Conservation (phyloP, 176 grass and related monocot genomes). For the Aegilops longissima region DNA sequence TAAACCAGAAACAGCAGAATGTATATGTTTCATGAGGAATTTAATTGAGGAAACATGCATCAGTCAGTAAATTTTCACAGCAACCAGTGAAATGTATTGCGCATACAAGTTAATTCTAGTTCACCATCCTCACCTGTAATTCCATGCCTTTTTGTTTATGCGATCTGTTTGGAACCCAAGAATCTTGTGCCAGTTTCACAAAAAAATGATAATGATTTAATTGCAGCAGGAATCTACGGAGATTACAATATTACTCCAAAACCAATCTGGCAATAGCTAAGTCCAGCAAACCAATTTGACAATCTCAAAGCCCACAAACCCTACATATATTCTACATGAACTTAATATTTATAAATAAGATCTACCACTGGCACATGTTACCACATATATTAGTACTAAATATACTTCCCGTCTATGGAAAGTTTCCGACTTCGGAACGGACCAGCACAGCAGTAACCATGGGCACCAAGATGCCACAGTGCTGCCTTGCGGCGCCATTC, state of each 20-base stretch:
- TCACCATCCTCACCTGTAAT: background rate
- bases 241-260: background rate
- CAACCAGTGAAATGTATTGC: background rate
- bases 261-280: background rate
- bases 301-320: background rate
- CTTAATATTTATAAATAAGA: background rate
- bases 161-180: background rate
- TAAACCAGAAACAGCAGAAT: background rate
- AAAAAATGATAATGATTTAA: background rate
- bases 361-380: background rate
- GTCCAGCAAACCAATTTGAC: background rate
- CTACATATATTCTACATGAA: background rate
- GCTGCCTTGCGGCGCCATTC: background rate
- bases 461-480: slow-evolving; percentile 26
- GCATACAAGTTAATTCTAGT: background rate
- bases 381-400: background rate
- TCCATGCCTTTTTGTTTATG: background rate
- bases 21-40: background rate
- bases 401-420: background rate
- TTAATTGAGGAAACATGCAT: background rate
- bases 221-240: background rate
- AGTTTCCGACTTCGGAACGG: background rate
- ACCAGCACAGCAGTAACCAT: background rate
- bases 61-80: background rate
- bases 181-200: background rate